Conservation (phyloP, 2,329 filamentous ascomycete genomes). For the Ophiostoma sp. region DNA sequence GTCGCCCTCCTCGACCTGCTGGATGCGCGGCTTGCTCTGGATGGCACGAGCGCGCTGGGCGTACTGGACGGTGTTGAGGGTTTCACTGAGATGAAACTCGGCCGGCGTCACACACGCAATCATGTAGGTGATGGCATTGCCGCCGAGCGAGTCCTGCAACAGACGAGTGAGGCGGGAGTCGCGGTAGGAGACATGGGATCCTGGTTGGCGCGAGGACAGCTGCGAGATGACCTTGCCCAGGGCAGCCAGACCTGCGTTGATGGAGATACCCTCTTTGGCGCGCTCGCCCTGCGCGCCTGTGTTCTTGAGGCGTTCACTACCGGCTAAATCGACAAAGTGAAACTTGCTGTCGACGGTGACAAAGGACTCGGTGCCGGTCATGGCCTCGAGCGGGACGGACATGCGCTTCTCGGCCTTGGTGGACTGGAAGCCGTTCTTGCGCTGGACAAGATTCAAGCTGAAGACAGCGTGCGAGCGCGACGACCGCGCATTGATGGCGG, state of each 20-base stretch:
- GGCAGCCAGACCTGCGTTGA: slow-evolving; percentile 92
- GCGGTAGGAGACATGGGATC: slow-evolving; percentile 92
- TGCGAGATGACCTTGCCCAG: slow-evolving; percentile 98
- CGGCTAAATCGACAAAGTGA: slow-evolving; percentile 96
- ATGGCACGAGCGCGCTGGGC: slow-evolving; percentile 94
- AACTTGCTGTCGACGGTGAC: slow-evolving; percentile 96
- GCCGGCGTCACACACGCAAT: slow-evolving; percentile 96
- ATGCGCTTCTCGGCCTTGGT: slow-evolving; percentile 74
- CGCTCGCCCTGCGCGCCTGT: slow-evolving; percentile 93
- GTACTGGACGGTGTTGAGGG: slow-evolving; percentile 95
- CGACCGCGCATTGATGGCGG: slow-evolving; percentile 95
- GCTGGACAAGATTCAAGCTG: slow-evolving; percentile 88
- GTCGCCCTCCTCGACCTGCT: slow-evolving; percentile 89
- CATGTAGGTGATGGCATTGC: slow-evolving; percentile 99
- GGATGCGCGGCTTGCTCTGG: slow-evolving; percentile 95
- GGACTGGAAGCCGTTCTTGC: slow-evolving; percentile 60
- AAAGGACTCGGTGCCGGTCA: slow-evolving; percentile 67
- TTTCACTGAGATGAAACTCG: slow-evolving; percentile 96
- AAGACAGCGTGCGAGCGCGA: slow-evolving; percentile 98
- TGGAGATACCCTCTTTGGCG: slow-evolving; percentile 94
- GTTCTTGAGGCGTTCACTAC: slow-evolving; percentile 95
- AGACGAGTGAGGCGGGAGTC: slow-evolving; percentile 96
- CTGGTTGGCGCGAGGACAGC: slow-evolving; percentile 82
- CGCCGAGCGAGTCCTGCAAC: slow-evolving; percentile 92
- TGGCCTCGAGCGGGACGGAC: slow-evolving; percentile 80